Percentiles rank a stretch among this genome's conserved stretches.
These are phyloP conservation scores for Auricularia auricula-judae DNA, from an alignment of 768 basidiomycete species.

Conservation along the genomic window DNA sequence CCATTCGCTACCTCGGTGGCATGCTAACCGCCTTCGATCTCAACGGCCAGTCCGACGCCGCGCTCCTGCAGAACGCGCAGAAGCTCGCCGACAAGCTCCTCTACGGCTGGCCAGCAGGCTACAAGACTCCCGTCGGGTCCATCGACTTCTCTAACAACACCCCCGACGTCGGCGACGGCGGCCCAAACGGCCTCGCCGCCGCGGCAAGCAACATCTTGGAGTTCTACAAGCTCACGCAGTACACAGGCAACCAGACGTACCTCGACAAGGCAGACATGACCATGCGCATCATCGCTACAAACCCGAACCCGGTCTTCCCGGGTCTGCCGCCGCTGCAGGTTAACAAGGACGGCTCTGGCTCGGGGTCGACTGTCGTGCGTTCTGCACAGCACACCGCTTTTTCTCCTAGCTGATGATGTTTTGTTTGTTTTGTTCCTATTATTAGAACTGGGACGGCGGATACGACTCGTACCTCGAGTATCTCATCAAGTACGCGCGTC, in stretches of 20 bases:
- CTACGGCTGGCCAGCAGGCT: background rate
- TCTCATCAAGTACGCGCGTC: slow-evolving; percentile 58
- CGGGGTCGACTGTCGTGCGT: slow-evolving; percentile 42
- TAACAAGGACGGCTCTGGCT: slow-evolving; percentile 43
- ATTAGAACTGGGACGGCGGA: slow-evolving; percentile 57
- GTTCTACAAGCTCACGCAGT: slow-evolving; percentile 31
- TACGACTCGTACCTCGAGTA: slow-evolving; percentile 74
- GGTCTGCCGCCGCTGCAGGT: slow-evolving; percentile 45
- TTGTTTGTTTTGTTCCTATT: background rate
- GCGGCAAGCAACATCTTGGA: background rate
- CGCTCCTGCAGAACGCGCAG: background rate
- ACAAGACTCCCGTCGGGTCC: background rate
- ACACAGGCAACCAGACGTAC: slow-evolving; percentile 54
- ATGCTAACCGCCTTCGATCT: background rate
- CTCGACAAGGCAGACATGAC: slow-evolving; percentile 39
- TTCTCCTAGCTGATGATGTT: background rate
- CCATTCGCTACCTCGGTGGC: background rate
- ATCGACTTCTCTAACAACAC: background rate
- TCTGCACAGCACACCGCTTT: background rate
- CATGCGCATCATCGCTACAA: slow-evolving; percentile 36
- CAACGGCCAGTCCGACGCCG: background rate
- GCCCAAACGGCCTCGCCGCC: background rate
- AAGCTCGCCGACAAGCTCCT: background rate
- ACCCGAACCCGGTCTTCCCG: slow-evolving; percentile 9
- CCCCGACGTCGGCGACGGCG: background rate